phyloP scores from a whole-genome alignment of 345 rosid species.

The Firmiana major region DNA sequence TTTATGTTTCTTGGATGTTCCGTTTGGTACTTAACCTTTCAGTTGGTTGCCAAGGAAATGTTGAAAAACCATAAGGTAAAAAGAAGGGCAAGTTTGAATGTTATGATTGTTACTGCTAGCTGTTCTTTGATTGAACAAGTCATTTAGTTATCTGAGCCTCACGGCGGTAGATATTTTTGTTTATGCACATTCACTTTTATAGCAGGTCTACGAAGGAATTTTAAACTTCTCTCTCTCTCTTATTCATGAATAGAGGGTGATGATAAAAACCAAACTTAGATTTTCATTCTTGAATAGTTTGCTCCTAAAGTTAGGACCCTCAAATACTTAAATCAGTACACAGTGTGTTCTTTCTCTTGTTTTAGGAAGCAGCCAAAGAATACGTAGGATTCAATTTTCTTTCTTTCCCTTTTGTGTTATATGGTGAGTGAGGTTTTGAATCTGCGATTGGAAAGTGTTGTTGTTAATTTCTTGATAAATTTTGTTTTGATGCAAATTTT shows the following conservation, averaged over 20 bases:
- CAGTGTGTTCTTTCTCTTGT: not conserved
- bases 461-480: not conserved
- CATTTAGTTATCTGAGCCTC: not conserved
- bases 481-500: not conserved
- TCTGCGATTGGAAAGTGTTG: not conserved
- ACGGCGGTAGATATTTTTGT: not conserved
- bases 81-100: not conserved
- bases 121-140: not conserved
- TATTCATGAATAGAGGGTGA: not conserved
- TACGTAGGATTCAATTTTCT: not conserved
- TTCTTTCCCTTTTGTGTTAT: not conserved
- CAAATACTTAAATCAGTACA: not conserved
- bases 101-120: not conserved
- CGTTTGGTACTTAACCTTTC: not conserved
- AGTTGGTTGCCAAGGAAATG: not conserved
- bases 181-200: not conserved
- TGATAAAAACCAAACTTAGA: not conserved
- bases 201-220: not conserved
- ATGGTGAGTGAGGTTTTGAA: not conserved
- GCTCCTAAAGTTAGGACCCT: not conserved
- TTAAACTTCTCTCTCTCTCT: not conserved
- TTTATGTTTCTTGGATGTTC: not conserved
- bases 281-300: conserved; percentile 2
- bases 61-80: not conserved
- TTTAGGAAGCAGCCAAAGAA: not conserved